phyloP scores from a whole-genome alignment of 2,329 filamentous ascomycete genomes.

The Myriosclerotinia curreyana region DNA sequence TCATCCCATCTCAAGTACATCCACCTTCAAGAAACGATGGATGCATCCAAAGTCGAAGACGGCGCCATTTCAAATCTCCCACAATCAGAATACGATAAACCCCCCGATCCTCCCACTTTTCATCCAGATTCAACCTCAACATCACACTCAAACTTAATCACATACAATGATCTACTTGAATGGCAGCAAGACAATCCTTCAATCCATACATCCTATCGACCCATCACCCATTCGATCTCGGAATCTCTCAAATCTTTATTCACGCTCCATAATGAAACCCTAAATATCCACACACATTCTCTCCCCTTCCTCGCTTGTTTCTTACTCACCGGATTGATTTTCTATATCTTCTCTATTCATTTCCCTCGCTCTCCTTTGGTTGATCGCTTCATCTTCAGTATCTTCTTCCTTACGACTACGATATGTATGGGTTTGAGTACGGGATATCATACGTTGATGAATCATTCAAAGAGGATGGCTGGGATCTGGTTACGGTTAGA shows the following conservation, averaged over 20 bases:
- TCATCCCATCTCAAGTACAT: neutral
- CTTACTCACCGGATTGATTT: neutral
- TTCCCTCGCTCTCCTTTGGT: neutral
- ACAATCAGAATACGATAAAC: constrained; percentile 6
- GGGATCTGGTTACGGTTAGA: constrained; percentile 18
- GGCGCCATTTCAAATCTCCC: neutral
- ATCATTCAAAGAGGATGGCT: constrained; percentile 4
- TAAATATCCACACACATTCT: constrained; percentile 18
- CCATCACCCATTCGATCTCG: neutral
- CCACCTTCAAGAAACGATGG: neutral
- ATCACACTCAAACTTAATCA: neutral
- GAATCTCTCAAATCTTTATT: neutral
- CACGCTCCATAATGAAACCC: constrained; percentile 14
- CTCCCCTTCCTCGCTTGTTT: neutral
- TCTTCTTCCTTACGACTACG: neutral
- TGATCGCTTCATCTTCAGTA: constrained; percentile 3
- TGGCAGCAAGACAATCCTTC: constrained; percentile 18
- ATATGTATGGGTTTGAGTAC: constrained; percentile 15
- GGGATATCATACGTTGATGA: constrained; percentile 18
- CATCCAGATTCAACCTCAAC: neutral
- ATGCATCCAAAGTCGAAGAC: neutral
- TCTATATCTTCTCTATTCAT: neutral
- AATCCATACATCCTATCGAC: constrained; percentile 17
- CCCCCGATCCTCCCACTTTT: neutral
- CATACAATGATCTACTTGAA: constrained; percentile 12